These are phyloP conservation scores for Pleurotus djamor DNA, from an alignment of 768 basidiomycete genomes.

Conservation along the genomic window DNA sequence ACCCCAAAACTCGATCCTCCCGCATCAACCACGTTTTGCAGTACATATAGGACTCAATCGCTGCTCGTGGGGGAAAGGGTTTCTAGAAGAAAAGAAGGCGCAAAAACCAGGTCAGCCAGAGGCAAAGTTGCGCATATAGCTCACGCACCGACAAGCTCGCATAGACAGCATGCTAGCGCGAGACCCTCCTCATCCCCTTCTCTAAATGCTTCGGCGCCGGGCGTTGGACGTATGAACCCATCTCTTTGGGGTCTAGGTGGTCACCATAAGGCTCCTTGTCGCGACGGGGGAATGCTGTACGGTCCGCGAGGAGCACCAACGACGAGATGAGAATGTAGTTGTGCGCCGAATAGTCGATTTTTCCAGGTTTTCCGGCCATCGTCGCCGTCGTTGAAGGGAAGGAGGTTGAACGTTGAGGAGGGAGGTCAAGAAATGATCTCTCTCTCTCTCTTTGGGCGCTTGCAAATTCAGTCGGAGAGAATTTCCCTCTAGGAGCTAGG, in stretches of 20 bases:
- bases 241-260: conserved; percentile 88
- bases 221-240: conserved; percentile 93
- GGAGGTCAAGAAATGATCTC: not conserved
- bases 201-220: conserved; percentile 85
- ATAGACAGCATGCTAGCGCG: too few relatives aligned
- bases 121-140: conserved; percentile 56
- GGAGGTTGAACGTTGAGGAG: not conserved
- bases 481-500: too few relatives aligned
- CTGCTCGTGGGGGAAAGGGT: too few relatives aligned
- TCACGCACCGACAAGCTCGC: too few relatives aligned
- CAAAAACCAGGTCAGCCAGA: too few relatives aligned
- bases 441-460: too few relatives aligned
- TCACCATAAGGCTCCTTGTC: conserved; percentile 98
- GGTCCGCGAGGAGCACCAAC: conserved; percentile 83
- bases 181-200: conserved; percentile 92
- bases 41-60: too few relatives aligned
- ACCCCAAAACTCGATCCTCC: too few relatives aligned
- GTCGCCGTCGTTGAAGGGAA: conserved; percentile 9
- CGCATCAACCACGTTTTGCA: too few relatives aligned
- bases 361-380: conserved; percentile 29
- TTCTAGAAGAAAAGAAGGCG: too few relatives aligned
- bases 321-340: conserved; percentile 97
- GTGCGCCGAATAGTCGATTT: conserved; percentile 86
- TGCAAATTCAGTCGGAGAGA: too few relatives aligned
- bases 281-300: conserved; percentile 80